Evolutionary conservation across 139 green algal genomes (phyloP).

Genomic region (Edaphochlamys debaryana): DNA sequence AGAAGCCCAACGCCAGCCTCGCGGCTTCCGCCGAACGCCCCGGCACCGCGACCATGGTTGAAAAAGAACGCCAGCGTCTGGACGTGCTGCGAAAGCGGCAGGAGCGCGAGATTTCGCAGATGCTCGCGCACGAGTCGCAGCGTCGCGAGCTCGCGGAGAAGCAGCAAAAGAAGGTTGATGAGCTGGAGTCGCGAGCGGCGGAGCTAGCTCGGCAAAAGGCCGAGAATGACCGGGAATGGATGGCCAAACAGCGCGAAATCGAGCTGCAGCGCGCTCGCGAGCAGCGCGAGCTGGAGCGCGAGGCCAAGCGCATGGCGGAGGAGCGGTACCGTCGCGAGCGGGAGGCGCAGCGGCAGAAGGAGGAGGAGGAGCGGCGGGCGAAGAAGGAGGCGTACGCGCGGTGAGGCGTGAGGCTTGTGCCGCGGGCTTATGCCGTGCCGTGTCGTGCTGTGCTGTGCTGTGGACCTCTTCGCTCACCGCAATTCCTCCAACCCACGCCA

Average conservation of each 20-base stretch:
- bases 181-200: conserved; percentile 64
- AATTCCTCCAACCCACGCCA: too few species aligned
- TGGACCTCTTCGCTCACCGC: too few species aligned
- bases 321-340: conserved; percentile 56
- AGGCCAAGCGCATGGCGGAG: conserved; percentile 52
- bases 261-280: conserved; percentile 69
- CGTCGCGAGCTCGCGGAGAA: conserved; percentile 78
- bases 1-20: background rate
- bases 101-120: conserved; percentile 76
- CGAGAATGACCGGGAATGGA: conserved; percentile 73
- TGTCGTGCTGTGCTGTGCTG: too few species aligned
- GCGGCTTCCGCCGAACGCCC: too few species aligned
- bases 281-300: conserved; percentile 26
- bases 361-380: conserved; percentile 61
- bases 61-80: conserved; percentile 83
- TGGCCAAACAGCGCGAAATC: conserved; percentile 73
- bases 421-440: too few species aligned
- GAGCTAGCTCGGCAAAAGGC: conserved; percentile 69
- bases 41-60: conserved; percentile 60
- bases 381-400: conserved; percentile 65
- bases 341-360: conserved; percentile 53
- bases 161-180: conserved; percentile 67
- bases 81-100: conserved; percentile 85
- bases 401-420: too few species aligned
- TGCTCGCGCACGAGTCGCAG: conserved; percentile 76